Conservation (phyloP, 176 grass and related monocot genomes). For the Neostapfia colusana region DNA sequence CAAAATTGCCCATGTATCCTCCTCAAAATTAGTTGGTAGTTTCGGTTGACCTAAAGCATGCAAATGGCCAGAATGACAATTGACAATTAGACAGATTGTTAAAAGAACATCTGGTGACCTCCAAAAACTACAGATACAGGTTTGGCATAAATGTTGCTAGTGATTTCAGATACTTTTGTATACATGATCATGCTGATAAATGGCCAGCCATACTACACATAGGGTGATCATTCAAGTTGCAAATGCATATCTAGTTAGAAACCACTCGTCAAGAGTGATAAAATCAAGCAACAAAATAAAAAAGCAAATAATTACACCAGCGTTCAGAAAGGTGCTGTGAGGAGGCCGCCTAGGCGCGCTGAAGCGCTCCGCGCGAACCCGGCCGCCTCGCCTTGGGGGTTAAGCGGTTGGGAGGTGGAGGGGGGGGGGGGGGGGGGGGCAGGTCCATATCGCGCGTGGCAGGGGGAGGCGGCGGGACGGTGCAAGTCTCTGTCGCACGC, state of each 20-base stretch:
- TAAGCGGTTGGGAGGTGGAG: too few relatives aligned
- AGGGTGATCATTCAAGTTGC: constrained; percentile 7
- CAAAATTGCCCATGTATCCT: constrained; percentile 87
- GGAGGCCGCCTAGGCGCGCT: too few relatives aligned
- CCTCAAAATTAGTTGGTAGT: constrained; percentile 87
- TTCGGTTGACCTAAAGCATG: constrained; percentile 78
- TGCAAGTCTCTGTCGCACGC: too few relatives aligned
- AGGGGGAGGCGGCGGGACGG: too few relatives aligned
- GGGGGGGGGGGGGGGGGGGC: too few relatives aligned
- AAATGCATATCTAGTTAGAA: constrained; percentile 12
- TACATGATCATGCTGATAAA: constrained; percentile 14
- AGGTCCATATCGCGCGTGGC: too few relatives aligned
- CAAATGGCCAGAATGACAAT: constrained; percentile 17
- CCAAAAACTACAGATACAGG: constrained; percentile 19
- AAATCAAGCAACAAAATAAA: constrained; percentile 1
- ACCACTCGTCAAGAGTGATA: constrained; percentile 8
- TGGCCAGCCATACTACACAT: neutral
- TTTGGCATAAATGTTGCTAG: constrained; percentile 13
- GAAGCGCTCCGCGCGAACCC: too few relatives aligned
- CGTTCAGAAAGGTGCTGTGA: too few relatives aligned
- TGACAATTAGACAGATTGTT: neutral
- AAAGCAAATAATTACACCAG: constrained; percentile 1
- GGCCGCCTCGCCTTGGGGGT: too few relatives aligned
- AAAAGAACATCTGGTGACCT: constrained; percentile 6
- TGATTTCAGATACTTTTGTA: constrained; percentile 19